Evolutionary conservation across 371 early-diverging fungal genomes (phyloP).

Genomic region (Blyttiomyces sp.): DNA sequence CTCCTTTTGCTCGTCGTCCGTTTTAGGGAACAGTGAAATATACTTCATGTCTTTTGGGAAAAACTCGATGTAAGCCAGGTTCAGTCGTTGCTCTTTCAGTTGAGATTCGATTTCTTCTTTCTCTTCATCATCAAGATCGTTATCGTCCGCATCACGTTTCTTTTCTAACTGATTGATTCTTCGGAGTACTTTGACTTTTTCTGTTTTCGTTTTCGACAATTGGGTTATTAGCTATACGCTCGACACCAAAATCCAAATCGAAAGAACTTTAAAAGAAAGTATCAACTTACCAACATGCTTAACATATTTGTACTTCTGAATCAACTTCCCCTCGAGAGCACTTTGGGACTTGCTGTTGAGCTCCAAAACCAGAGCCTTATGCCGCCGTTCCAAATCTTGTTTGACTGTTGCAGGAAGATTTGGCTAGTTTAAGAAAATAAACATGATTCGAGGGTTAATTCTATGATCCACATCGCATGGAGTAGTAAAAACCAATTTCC

Average conservation of each 20-base stretch:
- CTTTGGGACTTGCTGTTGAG: conserved; percentile 3
- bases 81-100: conserved; percentile 13
- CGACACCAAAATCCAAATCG: background rate
- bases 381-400: conserved; percentile 30
- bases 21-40: conserved; percentile 37
- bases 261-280: background rate
- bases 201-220: too few relatives aligned
- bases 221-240: too few relatives aligned
- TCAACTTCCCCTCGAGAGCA: conserved; percentile 25
- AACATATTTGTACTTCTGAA: conserved; percentile 40
- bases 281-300: conserved; percentile 37
- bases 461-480: background rate
- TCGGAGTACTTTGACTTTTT: conserved; percentile 21
- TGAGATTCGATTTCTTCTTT: background rate
- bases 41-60: conserved; percentile 47
- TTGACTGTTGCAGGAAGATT: conserved; percentile 22
- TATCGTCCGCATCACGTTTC: background rate
- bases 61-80: conserved; percentile 29
- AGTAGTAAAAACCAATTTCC: background rate
- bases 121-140: background rate
- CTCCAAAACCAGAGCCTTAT: conserved; percentile 30
- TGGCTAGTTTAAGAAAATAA: conserved; percentile 10
- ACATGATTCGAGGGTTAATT: background rate
- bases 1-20: background rate
- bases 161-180: conserved; percentile 12